Base-by-base conservation (phyloP, 1,139 yeast genomes). In the Zygosaccharomyces sapae region DNA sequence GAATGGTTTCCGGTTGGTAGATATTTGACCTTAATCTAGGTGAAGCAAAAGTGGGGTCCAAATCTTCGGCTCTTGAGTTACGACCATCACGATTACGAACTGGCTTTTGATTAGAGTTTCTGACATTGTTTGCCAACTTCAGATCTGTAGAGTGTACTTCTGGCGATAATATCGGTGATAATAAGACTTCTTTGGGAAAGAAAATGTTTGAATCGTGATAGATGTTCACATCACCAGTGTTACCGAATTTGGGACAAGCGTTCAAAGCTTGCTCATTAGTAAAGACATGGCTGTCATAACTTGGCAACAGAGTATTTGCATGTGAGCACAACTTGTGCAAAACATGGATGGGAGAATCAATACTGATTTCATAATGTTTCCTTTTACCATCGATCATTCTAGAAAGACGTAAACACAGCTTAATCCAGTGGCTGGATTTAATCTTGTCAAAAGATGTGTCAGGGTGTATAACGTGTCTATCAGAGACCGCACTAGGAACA, bases 361-460 rank as follows among this genome's bases (percentile, higher is more conserved):
- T 89, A 50, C 59, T 88, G 41, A 92, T 84, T 68, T 92, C 97
- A 62, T 85, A 92, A 64, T 88, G 96, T 63, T 89, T 90, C 33
- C 94, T 70, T 68, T 77, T 83, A 41, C 71, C 78, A 42, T 72
- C 71, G 46, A 83, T 81, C 8, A 73, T 64, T 55, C 77, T 79
- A 10, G 95, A 86, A 25, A 92, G 73, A 44, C 97, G 72, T 45
- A 92, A 68, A 52, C 94, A 83, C 10, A 92, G 77, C 66, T 90
- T 92, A 57, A 92, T 80, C 97, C 97, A 90, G 68, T 92, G 98
- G 59, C 86, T 92, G 5, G 90, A 76, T 66, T 87, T 87, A 54
- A 92, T 86, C 57, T 81, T 80, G 31, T 77, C 79, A 57, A 76
- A 83, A 2, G 88, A 79, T 0, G 96, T 86, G 50, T 63, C 65